Percentiles rank a stretch among this genome's conserved stretches.
Conservation (phyloP, 495 filamentous ascomycete genomes). For the Neurospora hispaniola region DNA sequence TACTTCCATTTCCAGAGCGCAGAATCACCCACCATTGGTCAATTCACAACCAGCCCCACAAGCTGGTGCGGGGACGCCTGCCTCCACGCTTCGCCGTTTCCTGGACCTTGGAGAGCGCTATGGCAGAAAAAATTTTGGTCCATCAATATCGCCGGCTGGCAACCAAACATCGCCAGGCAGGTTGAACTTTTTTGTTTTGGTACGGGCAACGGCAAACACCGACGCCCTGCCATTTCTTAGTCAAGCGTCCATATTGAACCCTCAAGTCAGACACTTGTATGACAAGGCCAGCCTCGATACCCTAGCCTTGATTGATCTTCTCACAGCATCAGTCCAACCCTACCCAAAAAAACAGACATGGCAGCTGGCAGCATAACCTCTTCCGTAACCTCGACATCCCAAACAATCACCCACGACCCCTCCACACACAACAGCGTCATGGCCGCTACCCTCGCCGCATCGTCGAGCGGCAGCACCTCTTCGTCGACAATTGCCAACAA, state of each 20-base stretch:
- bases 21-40: not conserved
- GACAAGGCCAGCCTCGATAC: not conserved
- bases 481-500: conserved; percentile 19
- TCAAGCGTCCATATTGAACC: not conserved
- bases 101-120: not conserved
- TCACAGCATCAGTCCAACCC: not conserved
- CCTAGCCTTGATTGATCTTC: not conserved
- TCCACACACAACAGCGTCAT: conserved; percentile 29
- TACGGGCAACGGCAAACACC: not conserved
- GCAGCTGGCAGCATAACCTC: conserved; percentile 38
- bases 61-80: not conserved
- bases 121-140: not conserved
- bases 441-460: conserved; percentile 18
- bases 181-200: not conserved
- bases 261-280: not conserved
- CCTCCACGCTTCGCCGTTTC: not conserved
- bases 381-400: conserved; percentile 45
- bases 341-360: conserved; percentile 22
- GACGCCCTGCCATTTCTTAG: not conserved
- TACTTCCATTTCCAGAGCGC: not conserved
- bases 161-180: not conserved
- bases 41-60: not conserved
- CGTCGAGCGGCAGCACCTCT: not conserved
- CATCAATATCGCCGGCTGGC: not conserved
- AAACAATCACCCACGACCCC: conserved; percentile 38